Base-by-base conservation (phyloP, 2,329 filamentous ascomycete species). In the Hypoxylon sp. region DNA sequence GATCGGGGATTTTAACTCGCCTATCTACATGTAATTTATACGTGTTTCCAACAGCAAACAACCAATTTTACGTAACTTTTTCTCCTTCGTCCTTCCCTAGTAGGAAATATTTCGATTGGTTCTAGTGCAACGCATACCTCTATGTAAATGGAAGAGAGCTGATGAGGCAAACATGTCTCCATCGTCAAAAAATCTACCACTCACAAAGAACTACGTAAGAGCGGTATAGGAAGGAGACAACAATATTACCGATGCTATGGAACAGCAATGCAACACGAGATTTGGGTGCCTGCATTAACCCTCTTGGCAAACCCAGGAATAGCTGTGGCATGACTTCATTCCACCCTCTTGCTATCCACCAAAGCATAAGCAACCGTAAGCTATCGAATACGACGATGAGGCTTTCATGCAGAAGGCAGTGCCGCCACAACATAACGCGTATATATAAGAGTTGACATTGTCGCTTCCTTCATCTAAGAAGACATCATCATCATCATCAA, bases 301-400 rank as follows among this genome's bases (percentile, higher is more conserved):
- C 33, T 22, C 60, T 57, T 57, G 54, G 54, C 54, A 47, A 47
- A 35, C 26, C 17, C 39, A 39, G 33, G 22, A 14, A 59, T 50
- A 13, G 14, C 14, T 19, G 31, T 71, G 68, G 65, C 59, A 69
- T 66, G 68, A 71, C 65, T 70, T 70, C 67, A 64, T 66, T 57
- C 61, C 64, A 65, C 54, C 48, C 31, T 65, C 61, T 66, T 53
- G 37, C 39, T 52, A 59, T 50, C 37, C 19, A 22, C 26, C 29
- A 54, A 53, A 33, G 39, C 9, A 33, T 62, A 46, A 66, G 58
- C 63, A 66, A 66, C 29, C 35, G 47, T 59, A 54, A 59, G 39
- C 29, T 54, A 37, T 22, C 48, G 47, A 65, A 67, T 70, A 70
- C 59, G 66, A 57, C 37, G 3, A 35, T 39, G 57, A 51, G 37